A percentile compares a stretch with the other conserved stretches of the same genome.
These are phyloP conservation scores for Apophysomyces ossiformis DNA, from an alignment of 371 early-diverging fungal species.

Conservation along the genomic window DNA sequence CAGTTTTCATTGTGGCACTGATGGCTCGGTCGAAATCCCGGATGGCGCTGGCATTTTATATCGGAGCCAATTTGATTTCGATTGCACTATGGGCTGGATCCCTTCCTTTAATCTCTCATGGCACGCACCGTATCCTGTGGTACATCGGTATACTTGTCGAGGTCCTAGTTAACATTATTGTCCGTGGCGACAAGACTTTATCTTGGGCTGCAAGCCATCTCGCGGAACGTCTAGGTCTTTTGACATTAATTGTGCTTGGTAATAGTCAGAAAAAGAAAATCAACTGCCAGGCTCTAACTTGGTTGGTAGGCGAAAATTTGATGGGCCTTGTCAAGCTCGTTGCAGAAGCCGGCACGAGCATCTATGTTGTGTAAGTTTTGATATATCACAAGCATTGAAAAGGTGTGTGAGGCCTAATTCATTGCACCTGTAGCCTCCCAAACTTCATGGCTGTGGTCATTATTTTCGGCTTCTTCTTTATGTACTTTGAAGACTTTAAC, in stretches of 20 bases:
- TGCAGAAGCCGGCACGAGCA: slow-evolving; percentile 35
- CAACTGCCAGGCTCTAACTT: background rate
- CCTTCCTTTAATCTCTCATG: slow-evolving; percentile 39
- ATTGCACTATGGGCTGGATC: slow-evolving; percentile 60
- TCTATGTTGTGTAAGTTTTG: slow-evolving; percentile 38
- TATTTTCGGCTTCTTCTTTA: slow-evolving; percentile 58
- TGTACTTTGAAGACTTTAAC: slow-evolving; percentile 59
- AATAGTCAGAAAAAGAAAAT: slow-evolving; percentile 14
- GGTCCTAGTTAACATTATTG: slow-evolving; percentile 51
- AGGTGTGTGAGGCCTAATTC: too few species aligned
- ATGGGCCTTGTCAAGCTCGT: slow-evolving; percentile 51
- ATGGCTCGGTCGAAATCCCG: slow-evolving; percentile 52
- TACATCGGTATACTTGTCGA: slow-evolving; percentile 54
- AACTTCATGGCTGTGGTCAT: slow-evolving; percentile 58
- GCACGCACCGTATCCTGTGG: slow-evolving; percentile 58
- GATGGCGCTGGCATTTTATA: slow-evolving; percentile 42
- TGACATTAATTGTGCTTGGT: slow-evolving; percentile 62
- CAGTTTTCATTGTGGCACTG: slow-evolving; percentile 47
- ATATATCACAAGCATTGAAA: background rate
- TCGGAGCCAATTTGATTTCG: slow-evolving; percentile 54
- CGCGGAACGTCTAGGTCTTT: slow-evolving; percentile 60
- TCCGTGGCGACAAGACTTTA: slow-evolving; percentile 51
- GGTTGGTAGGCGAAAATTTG: slow-evolving; percentile 42
- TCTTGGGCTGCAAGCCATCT: slow-evolving; percentile 68
- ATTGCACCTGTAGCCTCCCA: slow-evolving; percentile 29